These are phyloP conservation scores for Ocimum tenuiflorum DNA, from an alignment of 257 asterid species.

Conservation along the genomic window DNA sequence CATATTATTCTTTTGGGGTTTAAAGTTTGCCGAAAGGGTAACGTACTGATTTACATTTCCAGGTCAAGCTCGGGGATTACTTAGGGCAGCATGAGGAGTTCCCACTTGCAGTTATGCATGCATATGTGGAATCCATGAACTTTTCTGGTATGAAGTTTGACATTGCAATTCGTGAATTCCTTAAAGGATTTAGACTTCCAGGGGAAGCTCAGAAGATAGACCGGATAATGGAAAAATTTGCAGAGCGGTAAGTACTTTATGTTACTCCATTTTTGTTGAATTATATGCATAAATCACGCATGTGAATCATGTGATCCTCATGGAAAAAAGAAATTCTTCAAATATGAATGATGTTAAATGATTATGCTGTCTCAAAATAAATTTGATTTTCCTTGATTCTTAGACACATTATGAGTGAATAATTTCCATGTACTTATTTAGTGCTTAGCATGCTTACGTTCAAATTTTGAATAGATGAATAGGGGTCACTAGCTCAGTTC, in stretches of 20 bases:
- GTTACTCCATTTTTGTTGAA: slow-evolving; percentile 14
- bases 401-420: background rate
- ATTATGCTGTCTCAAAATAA: background rate
- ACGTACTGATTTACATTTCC: slow-evolving; percentile 28
- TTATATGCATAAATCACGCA: background rate
- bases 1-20: slow-evolving; percentile 9
- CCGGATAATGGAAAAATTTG: slow-evolving; percentile 98
- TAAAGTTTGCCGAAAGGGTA: slow-evolving; percentile 15
- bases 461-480: background rate
- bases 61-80: slow-evolving; percentile 93
- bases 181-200: slow-evolving; percentile 91
- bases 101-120: slow-evolving; percentile 97
- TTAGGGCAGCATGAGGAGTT: slow-evolving; percentile 98
- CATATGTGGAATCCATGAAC: slow-evolving; percentile 89
- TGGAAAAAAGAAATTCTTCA: background rate
- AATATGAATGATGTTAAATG: background rate
- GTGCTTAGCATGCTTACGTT: too few relatives aligned
- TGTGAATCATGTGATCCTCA: slow-evolving; percentile 1
- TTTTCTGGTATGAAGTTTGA: slow-evolving; percentile 89
- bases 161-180: slow-evolving; percentile 87
- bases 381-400: background rate
- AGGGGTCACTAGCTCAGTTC: background rate
- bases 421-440: slow-evolving; percentile 5
- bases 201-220: slow-evolving; percentile 99
- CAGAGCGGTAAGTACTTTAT: slow-evolving; percentile 73